Evolutionary conservation across 1,139 yeast genomes (phyloP).

Genomic region (Kodamaea plutei): DNA sequence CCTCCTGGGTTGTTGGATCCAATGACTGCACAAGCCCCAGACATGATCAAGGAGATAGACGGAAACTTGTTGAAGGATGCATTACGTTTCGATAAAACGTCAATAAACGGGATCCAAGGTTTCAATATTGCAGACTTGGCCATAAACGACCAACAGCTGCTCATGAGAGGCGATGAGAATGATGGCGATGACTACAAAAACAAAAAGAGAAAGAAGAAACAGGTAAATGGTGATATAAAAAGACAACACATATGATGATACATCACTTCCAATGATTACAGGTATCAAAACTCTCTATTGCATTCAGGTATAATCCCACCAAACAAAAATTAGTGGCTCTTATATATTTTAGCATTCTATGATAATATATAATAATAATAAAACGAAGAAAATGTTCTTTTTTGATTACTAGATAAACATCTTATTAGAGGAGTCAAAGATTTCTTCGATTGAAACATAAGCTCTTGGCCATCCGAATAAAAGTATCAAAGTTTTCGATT

Average conservation of each 20-base stretch:
- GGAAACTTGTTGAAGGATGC: conserved; percentile 46
- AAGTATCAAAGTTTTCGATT: too few relatives aligned
- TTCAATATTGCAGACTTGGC: conserved; percentile 70
- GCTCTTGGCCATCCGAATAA: too few relatives aligned
- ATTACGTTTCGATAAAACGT: conserved; percentile 62
- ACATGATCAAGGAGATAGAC: conserved; percentile 48
- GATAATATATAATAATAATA: too few relatives aligned
- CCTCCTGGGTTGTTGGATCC: conserved; percentile 53
- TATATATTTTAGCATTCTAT: too few relatives aligned
- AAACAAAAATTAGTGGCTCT: too few relatives aligned
- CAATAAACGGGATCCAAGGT: conserved; percentile 73
- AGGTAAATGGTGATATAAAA: conserved; percentile 31
- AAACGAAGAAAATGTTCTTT: too few relatives aligned
- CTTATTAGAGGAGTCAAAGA: too few relatives aligned
- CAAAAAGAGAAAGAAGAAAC: conserved; percentile 33
- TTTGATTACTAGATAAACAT: too few relatives aligned
- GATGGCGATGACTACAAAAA: conserved; percentile 34
- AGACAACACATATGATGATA: conserved; percentile 26
- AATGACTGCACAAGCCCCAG: conserved; percentile 34
- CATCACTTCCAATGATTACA: too few relatives aligned
- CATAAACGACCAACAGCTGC: conserved; percentile 48
- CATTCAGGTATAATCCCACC: too few relatives aligned
- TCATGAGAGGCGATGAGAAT: conserved; percentile 42
- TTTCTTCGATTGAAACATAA: too few relatives aligned
- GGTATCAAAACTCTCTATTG: too few relatives aligned